Conservation (phyloP, 2,329 filamentous ascomycete genomes). For the Diplodia scrobiculata region DNA sequence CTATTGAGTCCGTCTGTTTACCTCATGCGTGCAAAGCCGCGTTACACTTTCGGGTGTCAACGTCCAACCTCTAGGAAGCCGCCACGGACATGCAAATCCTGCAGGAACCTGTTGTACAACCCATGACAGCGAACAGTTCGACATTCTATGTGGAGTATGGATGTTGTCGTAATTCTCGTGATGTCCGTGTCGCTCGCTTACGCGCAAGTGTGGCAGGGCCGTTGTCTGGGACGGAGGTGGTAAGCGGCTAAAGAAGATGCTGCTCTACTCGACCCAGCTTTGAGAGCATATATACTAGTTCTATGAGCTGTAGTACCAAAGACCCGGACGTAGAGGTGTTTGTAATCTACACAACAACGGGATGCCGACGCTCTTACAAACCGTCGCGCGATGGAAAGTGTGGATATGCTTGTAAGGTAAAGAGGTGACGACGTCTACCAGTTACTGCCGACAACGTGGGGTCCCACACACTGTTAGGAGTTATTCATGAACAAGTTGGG, state of each 20-base stretch:
- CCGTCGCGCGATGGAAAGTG: background rate
- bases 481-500: background rate
- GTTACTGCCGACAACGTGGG: background rate
- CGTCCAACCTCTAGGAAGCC: background rate
- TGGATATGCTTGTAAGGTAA: background rate
- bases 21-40: background rate
- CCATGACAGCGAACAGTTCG: background rate
- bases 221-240: background rate
- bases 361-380: background rate
- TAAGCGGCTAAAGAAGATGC: background rate
- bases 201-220: background rate
- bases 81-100: background rate
- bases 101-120: background rate
- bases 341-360: background rate
- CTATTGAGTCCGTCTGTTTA: background rate
- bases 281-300: background rate
- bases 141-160: background rate
- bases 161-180: background rate
- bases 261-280: background rate
- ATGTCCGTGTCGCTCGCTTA: background rate
- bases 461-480: background rate
- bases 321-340: background rate
- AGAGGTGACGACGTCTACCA: background rate
- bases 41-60: background rate
- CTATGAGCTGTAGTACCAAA: background rate